Percentiles rank a stretch among this genome's conserved stretches.
These are phyloP conservation scores for Fusarium pseudograminearum DNA, from an alignment of 2,329 filamentous ascomycete genomes.

Conservation along the genomic window DNA sequence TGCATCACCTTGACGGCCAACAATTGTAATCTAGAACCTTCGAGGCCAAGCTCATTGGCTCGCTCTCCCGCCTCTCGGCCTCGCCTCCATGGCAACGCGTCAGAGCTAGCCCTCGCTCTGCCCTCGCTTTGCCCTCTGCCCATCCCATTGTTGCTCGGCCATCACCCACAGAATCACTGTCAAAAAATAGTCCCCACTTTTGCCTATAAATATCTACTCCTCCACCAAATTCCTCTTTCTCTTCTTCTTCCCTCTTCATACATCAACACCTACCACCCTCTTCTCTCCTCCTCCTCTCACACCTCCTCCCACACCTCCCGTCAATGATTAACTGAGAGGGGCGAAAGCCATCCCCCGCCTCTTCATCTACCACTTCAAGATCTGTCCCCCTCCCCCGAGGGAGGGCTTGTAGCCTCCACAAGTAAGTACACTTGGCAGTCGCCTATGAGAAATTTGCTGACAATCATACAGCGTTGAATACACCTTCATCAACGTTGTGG, in stretches of 20 bases:
- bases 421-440: too few species aligned
- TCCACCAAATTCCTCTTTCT: background rate
- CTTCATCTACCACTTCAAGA: background rate
- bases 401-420: background rate
- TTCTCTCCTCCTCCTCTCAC: background rate
- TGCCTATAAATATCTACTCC: background rate
- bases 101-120: background rate
- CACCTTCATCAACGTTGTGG: too few species aligned
- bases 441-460: too few species aligned
- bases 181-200: background rate
- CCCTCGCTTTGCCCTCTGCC: background rate
- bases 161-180: background rate
- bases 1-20: background rate
- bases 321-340: too few species aligned
- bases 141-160: background rate
- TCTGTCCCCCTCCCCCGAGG: background rate
- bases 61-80: background rate
- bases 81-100: background rate
- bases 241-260: conserved; percentile 1
- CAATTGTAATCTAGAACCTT: background rate
- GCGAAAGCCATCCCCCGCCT: too few species aligned
- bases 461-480: too few species aligned
- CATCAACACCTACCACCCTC: background rate
- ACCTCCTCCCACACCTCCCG: too few species aligned
- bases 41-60: background rate